These are phyloP conservation scores for Rheum nobile DNA, from an alignment of 148 eudicot species.

Conservation along the genomic window DNA sequence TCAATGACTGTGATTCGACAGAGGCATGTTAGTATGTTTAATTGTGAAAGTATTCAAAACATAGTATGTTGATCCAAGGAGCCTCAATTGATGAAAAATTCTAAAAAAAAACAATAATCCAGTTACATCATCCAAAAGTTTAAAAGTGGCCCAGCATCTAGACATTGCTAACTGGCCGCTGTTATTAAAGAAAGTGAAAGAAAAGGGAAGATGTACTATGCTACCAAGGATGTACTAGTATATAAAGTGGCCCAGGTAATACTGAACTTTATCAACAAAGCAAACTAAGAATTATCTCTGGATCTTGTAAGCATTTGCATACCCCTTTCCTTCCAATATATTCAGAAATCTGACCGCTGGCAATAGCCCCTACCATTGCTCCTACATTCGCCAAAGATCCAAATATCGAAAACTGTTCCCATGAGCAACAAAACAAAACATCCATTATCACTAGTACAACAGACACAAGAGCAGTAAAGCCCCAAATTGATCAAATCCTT, in stretches of 20 bases:
- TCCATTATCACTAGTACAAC: neutral
- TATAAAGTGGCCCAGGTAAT: neutral
- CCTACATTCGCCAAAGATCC: conserved; percentile 90
- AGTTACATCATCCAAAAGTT: neutral
- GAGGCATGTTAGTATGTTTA: neutral
- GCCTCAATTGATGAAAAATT: neutral
- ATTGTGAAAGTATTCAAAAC: neutral
- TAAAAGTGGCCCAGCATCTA: neutral
- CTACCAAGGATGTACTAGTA: neutral
- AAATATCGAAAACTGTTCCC: conserved; percentile 60
- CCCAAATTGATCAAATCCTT: neutral
- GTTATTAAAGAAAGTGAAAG: neutral
- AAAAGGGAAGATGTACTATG: neutral
- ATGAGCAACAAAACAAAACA: neutral
- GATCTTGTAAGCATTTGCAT: conserved; percentile 4
- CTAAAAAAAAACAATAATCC: neutral
- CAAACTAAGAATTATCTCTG: neutral
- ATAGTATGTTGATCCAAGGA: neutral
- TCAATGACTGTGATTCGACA: conserved; percentile 34
- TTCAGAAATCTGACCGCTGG: conserved; percentile 85
- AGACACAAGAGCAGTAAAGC: neutral
- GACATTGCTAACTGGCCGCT: neutral
- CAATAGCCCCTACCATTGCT: conserved; percentile 92
- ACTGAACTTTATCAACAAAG: neutral
- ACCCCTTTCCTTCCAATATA: conserved; percentile 92